Conservation (phyloP, 768 basidiomycete genomes). For the Strobilomyces echinocephalus region DNA sequence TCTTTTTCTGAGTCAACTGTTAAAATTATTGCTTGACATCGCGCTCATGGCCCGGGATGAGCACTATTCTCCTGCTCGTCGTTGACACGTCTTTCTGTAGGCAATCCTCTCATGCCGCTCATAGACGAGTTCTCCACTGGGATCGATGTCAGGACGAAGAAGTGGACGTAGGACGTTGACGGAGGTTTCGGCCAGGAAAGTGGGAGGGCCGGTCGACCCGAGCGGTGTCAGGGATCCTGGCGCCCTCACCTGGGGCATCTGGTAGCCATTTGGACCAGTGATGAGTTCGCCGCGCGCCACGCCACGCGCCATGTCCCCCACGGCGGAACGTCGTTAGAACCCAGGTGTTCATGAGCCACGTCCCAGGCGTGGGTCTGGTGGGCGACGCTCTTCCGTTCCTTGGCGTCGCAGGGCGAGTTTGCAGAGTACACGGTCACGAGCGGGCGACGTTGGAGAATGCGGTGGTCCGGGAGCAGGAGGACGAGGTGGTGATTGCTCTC, state of each 20-base stretch:
- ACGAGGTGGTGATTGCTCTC: too few species aligned
- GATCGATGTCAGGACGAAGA: constrained; percentile 77
- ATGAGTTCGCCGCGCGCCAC: constrained; percentile 61
- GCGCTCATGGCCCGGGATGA: constrained; percentile 67
- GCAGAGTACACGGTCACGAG: too few species aligned
- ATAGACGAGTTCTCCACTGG: constrained; percentile 85
- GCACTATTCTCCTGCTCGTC: background rate
- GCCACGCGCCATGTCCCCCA: constrained; percentile 68
- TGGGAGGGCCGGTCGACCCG: too few species aligned
- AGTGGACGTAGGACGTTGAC: constrained; percentile 79
- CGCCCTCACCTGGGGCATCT: background rate
- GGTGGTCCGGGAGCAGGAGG: too few species aligned
- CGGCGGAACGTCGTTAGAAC: constrained; percentile 56
- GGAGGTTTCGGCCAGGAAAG: constrained; percentile 61
- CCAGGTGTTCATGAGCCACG: constrained; percentile 54
- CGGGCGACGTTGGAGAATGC: too few species aligned
- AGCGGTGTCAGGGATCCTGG: too few species aligned
- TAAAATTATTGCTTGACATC: constrained; percentile 71
- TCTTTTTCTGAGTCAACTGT: constrained; percentile 46
- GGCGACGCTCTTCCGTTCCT: constrained; percentile 39
- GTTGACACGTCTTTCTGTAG: constrained; percentile 29
- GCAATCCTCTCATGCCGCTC: constrained; percentile 71
- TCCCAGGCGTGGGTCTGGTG: constrained; percentile 59
- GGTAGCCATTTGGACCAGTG: constrained; percentile 62
- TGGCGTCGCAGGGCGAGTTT: too few species aligned